Conservation (phyloP, 805 yeast species). For the Yamadazyma nakazawae region DNA sequence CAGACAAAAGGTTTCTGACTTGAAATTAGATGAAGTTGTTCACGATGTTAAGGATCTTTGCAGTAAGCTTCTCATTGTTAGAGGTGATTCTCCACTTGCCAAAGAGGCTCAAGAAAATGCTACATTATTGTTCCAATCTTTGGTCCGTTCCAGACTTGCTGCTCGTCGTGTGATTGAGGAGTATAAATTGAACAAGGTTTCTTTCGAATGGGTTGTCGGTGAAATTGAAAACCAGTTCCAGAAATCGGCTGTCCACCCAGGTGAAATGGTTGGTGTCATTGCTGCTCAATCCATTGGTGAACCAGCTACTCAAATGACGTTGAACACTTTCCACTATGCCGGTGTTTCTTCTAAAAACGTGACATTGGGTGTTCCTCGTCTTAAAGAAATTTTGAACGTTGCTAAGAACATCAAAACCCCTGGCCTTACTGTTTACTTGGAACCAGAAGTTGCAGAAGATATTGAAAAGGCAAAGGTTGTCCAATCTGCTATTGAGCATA, state of each 20-base stretch:
- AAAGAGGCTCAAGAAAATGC: conserved; percentile 92
- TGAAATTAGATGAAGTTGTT: conserved; percentile 80
- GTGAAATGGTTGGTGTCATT: conserved; percentile 97
- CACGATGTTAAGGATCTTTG: conserved; percentile 66
- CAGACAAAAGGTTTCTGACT: conserved; percentile 83
- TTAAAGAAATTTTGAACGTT: conserved; percentile 95
- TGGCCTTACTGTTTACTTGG: conserved; percentile 90
- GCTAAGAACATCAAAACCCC: conserved; percentile 99
- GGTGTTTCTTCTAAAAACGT: conserved; percentile 97
- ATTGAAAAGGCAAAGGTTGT: conserved; percentile 92
- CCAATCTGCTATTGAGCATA: conserved; percentile 96
- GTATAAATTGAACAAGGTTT: conserved; percentile 73
- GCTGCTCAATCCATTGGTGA: conserved; percentile 99
- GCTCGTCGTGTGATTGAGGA: conserved; percentile 90
- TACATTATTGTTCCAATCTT: conserved; percentile 81
- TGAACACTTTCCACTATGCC: conserved; percentile 96
- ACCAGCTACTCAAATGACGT: conserved; percentile 97
- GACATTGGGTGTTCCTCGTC: conserved; percentile 95
- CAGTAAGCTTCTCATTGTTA: conserved; percentile 65
- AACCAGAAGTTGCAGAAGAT: conserved; percentile 75
- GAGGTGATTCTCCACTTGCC: conserved; percentile 73
- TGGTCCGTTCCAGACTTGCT: conserved; percentile 89
- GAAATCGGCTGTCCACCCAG: conserved; percentile 88
- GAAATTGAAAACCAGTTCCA: conserved; percentile 93
- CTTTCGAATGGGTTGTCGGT: conserved; percentile 95